These are phyloP conservation scores for Dendrobium nobile DNA, from an alignment of 106 monocot species.

Conservation along the genomic window DNA sequence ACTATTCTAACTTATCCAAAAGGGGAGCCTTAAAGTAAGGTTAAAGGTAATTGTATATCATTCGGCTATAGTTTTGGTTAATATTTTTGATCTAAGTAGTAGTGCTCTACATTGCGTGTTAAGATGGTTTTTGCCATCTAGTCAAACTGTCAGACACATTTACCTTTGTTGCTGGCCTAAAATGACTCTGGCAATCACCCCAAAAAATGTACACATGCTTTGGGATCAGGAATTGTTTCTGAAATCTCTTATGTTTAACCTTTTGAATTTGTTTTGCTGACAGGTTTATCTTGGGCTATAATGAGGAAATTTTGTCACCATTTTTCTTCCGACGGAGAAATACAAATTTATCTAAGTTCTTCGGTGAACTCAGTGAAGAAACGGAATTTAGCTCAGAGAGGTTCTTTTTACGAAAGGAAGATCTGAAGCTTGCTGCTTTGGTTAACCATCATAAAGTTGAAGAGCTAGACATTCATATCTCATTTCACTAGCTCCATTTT, in stretches of 20 bases:
- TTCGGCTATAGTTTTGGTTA: too few species aligned
- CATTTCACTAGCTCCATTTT: background rate
- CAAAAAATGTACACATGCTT: background rate
- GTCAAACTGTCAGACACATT: background rate
- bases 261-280: background rate
- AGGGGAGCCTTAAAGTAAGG: too few species aligned
- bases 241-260: background rate
- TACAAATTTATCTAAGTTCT: background rate
- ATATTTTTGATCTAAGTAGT: background rate
- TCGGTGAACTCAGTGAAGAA: slow-evolving; percentile 6
- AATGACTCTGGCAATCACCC: background rate
- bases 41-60: too few species aligned
- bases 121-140: background rate
- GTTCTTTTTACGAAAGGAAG: slow-evolving; percentile 2
- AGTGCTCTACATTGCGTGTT: background rate
- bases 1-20: too few species aligned
- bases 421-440: background rate
- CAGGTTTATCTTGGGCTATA: background rate
- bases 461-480: slow-evolving; percentile 3
- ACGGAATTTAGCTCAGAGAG: background rate
- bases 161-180: background rate
- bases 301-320: slow-evolving; percentile 1
- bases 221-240: background rate
- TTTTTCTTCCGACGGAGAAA: slow-evolving; percentile 8
- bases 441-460: slow-evolving; percentile 7